Conservation (phyloP, 176 grass and related monocot species). For the Coix lacrymajobi region DNA sequence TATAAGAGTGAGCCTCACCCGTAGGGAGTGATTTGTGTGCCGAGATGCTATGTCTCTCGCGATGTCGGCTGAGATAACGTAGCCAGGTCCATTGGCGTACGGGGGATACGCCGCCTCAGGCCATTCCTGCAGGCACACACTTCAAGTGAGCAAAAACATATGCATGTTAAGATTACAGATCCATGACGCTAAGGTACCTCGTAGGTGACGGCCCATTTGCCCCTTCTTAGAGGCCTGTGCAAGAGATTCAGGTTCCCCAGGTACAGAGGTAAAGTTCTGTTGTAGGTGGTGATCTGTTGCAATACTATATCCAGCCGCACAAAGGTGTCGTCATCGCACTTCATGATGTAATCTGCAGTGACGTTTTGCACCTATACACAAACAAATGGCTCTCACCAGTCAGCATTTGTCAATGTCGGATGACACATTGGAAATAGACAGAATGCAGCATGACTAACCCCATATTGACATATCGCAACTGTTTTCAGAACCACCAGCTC, state of each 20-base stretch:
- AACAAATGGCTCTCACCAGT: neutral
- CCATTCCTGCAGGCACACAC: conserved; percentile 60
- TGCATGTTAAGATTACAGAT: neutral
- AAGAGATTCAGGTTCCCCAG: conserved; percentile 80
- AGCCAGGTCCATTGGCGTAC: conserved; percentile 91
- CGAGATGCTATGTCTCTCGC: conserved; percentile 48
- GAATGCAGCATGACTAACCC: conserved; percentile 42
- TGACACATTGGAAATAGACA: neutral
- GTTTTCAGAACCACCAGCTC: conserved; percentile 98
- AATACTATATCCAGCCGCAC: conserved; percentile 71
- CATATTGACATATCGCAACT: conserved; percentile 84
- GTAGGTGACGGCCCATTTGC: conserved; percentile 84
- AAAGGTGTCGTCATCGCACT: conserved; percentile 88
- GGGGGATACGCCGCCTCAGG: conserved; percentile 85
- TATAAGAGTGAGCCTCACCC: conserved; percentile 33
- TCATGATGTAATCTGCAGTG: conserved; percentile 79
- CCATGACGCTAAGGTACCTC: conserved; percentile 34
- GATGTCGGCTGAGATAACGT: conserved; percentile 62
- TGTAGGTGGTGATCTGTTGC: conserved; percentile 54
- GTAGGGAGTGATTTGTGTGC: conserved; percentile 51
- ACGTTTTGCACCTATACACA: conserved; percentile 65
- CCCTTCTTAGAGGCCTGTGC: conserved; percentile 75
- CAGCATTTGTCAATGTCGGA: neutral
- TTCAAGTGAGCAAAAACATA: neutral
- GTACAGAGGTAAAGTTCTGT: conserved; percentile 65